Evolutionary conservation across 2,329 filamentous ascomycete genomes (phyloP), one percentile per base, ranked within the genome.

Genomic region (Colletotrichum trifolii): DNA sequence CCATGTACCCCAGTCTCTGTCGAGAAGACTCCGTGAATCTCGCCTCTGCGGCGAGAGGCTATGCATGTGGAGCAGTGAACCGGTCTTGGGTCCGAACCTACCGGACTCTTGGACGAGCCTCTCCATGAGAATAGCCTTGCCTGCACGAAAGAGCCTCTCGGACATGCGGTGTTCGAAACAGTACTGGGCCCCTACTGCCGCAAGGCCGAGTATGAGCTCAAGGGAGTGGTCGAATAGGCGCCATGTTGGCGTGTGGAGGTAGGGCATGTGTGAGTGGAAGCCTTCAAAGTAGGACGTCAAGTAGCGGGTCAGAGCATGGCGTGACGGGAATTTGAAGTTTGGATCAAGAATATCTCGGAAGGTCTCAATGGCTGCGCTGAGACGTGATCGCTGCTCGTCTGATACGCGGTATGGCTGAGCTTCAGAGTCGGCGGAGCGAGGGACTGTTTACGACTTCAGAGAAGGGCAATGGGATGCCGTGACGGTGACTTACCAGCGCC

Each of bases 221-320:
- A 75, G 60, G 0, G 77, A 71, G 12, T 71, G 69, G 2, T 77
- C 74, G 1, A 68, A 66, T 6, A 78, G 56, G 8, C 69, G 67
- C 73, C 74, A 77, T 0, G 77, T 79, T 0, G 70, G 75, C 2
- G 70, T 63, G 65, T 79, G 77, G 6, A 79, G 76, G 53, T 79
- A 79, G 1, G 74, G 72, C 73, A 79, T 75, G 36, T 79, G 77
- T 0, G 75, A 71, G 42, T 79, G 77, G 35, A 79, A 79, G 0
- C 77, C 76, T 12, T 76, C 73, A 15, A 79, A 74, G 36, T 73
- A 79, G 4, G 76, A 75, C 0, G 74, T 77, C 0, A 78, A 58
- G 50, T 78, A 77, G 38, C 76, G 66, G 0, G 75, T 76, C 4
- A 79, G 69, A 9, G 77, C 73, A 52, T 79, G 76, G 2, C 77